Evolutionary conservation across 805 yeast genomes (phyloP), one percentile per base, ranked within the genome.

Genomic region (Monosporozyma siamensis): DNA sequence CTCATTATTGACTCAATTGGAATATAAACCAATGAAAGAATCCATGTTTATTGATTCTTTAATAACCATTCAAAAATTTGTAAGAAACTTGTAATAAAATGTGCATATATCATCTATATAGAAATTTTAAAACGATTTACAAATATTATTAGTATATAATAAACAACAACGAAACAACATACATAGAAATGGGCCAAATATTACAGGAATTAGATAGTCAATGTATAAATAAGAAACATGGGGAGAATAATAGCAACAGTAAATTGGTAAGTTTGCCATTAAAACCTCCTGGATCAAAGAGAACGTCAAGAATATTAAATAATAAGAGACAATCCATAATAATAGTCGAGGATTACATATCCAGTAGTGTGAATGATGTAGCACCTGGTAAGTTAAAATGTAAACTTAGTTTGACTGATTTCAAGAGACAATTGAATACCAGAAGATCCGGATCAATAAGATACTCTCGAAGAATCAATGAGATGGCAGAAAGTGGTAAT

Each of bases 71-170:
- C 43, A 40, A 17, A 40, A 40, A 34, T 17, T 17, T 25, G 34
- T 40, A 5, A 23, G 43, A 23, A 40, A 40, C n/a, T 26, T 40
- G 21, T 40, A 32, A 32, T n/a, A n/a, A n/a, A n/a, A n/a, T n/a
- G n/a, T n/a, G n/a, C n/a, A n/a, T n/a, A n/a, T n/a, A n/a, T n/a
- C n/a, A n/a, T n/a, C n/a, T n/a, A n/a, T n/a, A n/a, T n/a, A n/a
- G n/a, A n/a, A n/a, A n/a, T n/a, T n/a, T n/a, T n/a, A n/a, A n/a
- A n/a, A n/a, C n/a, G n/a, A n/a, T n/a, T n/a, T n/a, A n/a, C n/a
- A n/a, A n/a, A n/a, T n/a, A n/a, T n/a, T n/a, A n/a, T n/a, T n/a
- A n/a, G n/a, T n/a, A n/a, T n/a, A n/a, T n/a, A n/a, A n/a, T n/a
- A n/a, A n/a, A n/a, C n/a, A n/a, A n/a, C n/a, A n/a, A n/a, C n/a